Evolutionary conservation across 164 flowering plant genomes (phyloP).

Genomic region (Nymphaea thermarum): DNA sequence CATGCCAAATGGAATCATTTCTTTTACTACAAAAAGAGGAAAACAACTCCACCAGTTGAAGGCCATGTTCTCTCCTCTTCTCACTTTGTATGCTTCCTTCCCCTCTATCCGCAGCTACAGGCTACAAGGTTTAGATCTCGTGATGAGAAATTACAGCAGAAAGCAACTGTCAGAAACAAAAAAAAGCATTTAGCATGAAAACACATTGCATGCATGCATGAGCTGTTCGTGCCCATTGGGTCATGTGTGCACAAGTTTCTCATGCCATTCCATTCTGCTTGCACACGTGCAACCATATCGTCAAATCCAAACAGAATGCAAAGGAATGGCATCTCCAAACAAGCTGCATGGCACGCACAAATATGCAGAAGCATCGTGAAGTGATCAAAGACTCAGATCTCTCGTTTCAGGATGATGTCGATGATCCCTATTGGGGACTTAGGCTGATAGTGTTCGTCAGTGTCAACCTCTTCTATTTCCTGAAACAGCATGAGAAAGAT

Average conservation of each 20-base stretch:
- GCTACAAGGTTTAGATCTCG: too few species aligned
- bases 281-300: background rate
- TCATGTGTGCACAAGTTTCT: background rate
- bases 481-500: slow-evolving; percentile 11
- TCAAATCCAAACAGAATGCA: background rate
- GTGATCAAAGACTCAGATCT: slow-evolving; percentile 12
- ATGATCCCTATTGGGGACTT: slow-evolving; percentile 58
- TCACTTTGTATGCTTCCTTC: too few species aligned
- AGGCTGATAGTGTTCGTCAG: slow-evolving; percentile 86
- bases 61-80: too few species aligned
- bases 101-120: too few species aligned
- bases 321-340: background rate
- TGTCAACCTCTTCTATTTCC: slow-evolving; percentile 98
- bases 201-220: too few species aligned
- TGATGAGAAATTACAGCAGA: too few species aligned
- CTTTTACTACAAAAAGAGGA: too few species aligned
- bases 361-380: background rate
- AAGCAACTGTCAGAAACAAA: too few species aligned
- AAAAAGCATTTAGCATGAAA: too few species aligned
- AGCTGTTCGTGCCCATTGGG: background rate
- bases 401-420: slow-evolving; percentile 39
- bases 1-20: too few species aligned
- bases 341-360: background rate
- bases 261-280: background rate
- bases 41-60: too few species aligned